Conservation (phyloP, 345 rosid genomes). For the Aegle marmelos region DNA sequence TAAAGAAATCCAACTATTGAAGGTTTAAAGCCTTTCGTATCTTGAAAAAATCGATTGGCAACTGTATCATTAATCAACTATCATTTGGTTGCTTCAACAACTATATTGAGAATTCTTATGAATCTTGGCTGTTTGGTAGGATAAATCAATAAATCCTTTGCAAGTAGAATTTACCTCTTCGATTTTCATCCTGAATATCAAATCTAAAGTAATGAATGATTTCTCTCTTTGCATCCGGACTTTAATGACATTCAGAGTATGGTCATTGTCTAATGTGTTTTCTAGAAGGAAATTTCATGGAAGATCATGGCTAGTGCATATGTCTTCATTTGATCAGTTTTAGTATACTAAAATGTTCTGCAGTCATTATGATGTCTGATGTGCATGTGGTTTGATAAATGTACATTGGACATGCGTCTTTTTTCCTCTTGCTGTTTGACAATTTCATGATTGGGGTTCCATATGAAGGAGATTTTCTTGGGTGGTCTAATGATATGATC, state of each 20-base stretch:
- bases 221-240: background rate
- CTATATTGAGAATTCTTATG: background rate
- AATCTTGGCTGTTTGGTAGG: background rate
- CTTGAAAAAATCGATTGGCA: background rate
- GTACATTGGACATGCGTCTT: no score
- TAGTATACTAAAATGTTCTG: background rate
- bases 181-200: background rate
- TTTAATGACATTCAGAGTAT: background rate
- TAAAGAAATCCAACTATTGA: background rate
- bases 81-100: background rate
- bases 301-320: background rate
- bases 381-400: no score
- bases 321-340: background rate
- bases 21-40: background rate
- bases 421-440: no score
- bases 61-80: background rate
- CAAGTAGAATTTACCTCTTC: background rate
- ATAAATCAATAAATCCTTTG: background rate
- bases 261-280: background rate
- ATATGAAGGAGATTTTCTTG: no score
- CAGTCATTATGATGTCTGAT: background rate
- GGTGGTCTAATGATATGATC: no score
- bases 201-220: background rate
- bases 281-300: background rate
- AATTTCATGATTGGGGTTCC: no score